Base-by-base conservation (phyloP, 1,284 basidiomycete species). In the Sanghuangporus baumii region DNA sequence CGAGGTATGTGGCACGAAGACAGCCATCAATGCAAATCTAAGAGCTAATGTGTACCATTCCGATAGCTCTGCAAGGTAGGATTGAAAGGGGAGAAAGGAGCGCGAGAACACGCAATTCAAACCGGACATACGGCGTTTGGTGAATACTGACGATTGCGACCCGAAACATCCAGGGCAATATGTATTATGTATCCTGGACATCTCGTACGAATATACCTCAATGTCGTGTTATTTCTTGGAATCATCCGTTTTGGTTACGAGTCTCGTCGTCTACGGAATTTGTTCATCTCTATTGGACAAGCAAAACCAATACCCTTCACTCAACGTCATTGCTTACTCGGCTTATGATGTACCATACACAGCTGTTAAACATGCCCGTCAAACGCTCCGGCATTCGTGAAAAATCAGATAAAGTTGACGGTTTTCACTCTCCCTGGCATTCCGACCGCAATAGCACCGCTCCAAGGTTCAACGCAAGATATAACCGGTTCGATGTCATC, bases 81-180 rank as follows among this genome's bases (percentile, higher is more conserved):
- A 0, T 74, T 98, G 63, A 94, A 89, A 68, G 95, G 95, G 26
- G 95, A 98, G 78, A 96, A 95, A 70, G 94, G 88, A 63, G 96
- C 96, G 0, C 82, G 91, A 41, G 82, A 83, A 51, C 95, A 98
- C 73, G 95, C 96, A 2, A 83, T 84, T 69, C 76, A 86, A 72
- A 97, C 94, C 1, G 93, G 94, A 0, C 95, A 97, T 76, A 81
- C 84, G 38, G 81, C 84, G 57, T 97, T 97, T 71, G 94, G 94
- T 62, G 94, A 98, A 74, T 96, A 93, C 71, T 94, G 71, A 75
- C 16, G 52, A 54, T 36, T 11, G 8, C 16, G 52, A 26, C 8
- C 43, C 20, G 8, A 8, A 26, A 6, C 8, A 14, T 51, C 4
- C 20, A 23, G 6, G 4, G n/a, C 20, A 12, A 6, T 51, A n/a